Percentiles rank a stretch among this genome's conserved stretches.
These are phyloP conservation scores for Leucocoprinus leucothites DNA, from an alignment of 768 basidiomycete species.

Conservation along the genomic window DNA sequence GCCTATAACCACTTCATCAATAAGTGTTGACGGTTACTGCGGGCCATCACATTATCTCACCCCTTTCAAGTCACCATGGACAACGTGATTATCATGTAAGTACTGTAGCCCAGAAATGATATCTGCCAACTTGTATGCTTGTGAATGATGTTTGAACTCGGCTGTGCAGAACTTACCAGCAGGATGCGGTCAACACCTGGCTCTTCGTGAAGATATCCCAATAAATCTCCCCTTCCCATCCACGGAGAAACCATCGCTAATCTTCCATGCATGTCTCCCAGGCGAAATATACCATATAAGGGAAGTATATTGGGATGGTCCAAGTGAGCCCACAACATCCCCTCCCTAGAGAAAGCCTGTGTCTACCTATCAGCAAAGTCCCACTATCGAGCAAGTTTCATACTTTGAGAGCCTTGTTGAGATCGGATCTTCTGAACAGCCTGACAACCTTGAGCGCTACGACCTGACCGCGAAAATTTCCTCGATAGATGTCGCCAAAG, in stretches of 20 bases:
- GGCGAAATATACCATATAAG: slow-evolving; percentile 15
- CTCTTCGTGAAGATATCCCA: slow-evolving; percentile 3
- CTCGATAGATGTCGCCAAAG: slow-evolving; percentile 11
- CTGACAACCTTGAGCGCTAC: slow-evolving; percentile 10
- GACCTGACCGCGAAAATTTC: slow-evolving; percentile 2
- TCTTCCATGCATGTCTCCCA: slow-evolving; percentile 4
- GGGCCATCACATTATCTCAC: too few species aligned
- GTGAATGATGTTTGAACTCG: too few species aligned
- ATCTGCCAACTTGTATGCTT: slow-evolving; percentile 6
- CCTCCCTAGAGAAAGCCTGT: slow-evolving; percentile 15
- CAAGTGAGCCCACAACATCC: slow-evolving; percentile 16
- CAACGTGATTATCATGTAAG: slow-evolving; percentile 16
- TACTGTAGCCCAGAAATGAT: slow-evolving; percentile 17
- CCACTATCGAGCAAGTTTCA: too few species aligned
- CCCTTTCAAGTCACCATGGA: slow-evolving; percentile 22
- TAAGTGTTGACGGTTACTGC: not conserved
- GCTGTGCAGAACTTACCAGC: slow-evolving; percentile 1
- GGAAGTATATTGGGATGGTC: slow-evolving; percentile 14
- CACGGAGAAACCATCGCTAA: slow-evolving; percentile 16
- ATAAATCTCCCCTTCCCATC: slow-evolving; percentile 16
- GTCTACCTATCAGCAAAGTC: too few species aligned
- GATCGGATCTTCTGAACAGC: slow-evolving; percentile 2
- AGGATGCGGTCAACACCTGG: slow-evolving; percentile 2
- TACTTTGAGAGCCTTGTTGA: slow-evolving; percentile 3
- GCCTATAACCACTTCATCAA: slow-evolving; percentile 3